These are phyloP conservation scores for Avena insularis DNA, from an alignment of 176 grass and related monocot species.

Conservation along the genomic window DNA sequence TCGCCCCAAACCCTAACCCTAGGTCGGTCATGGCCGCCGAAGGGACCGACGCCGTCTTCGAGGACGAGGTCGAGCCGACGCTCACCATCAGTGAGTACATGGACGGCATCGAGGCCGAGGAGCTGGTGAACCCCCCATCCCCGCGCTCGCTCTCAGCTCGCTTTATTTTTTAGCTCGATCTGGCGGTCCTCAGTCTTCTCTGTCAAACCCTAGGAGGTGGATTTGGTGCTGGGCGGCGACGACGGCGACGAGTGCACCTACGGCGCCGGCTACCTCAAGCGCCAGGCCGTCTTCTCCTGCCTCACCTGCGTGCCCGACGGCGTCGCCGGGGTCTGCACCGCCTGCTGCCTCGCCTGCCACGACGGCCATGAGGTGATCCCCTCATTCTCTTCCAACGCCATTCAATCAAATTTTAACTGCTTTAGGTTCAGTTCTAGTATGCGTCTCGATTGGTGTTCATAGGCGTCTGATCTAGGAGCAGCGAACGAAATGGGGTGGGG, in stretches of 20 bases:
- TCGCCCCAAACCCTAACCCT: constrained; percentile 28
- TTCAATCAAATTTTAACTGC: not conserved
- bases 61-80: constrained; percentile 65
- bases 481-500: not conserved
- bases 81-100: constrained; percentile 87
- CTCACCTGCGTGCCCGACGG: constrained; percentile 86
- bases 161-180: not conserved
- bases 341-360: constrained; percentile 92
- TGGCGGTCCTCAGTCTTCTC: not conserved
- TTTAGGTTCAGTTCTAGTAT: not conserved
- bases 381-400: not conserved
- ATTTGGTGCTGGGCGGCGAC: constrained; percentile 94
- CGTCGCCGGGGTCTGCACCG: constrained; percentile 85
- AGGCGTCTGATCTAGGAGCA: not conserved
- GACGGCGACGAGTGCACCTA: constrained; percentile 99
- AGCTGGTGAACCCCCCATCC: constrained; percentile 51
- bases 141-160: not conserved
- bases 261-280: constrained; percentile 78
- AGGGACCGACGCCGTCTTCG: constrained; percentile 57
- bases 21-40: constrained; percentile 51
- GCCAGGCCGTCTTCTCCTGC: constrained; percentile 98
- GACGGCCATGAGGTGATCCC: constrained; percentile 88
- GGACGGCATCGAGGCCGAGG: constrained; percentile 82
- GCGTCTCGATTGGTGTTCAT: not conserved
- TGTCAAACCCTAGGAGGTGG: constrained; percentile 67